Conservation (phyloP, 768 basidiomycete genomes). For the Daedaleopsis nitida region DNA sequence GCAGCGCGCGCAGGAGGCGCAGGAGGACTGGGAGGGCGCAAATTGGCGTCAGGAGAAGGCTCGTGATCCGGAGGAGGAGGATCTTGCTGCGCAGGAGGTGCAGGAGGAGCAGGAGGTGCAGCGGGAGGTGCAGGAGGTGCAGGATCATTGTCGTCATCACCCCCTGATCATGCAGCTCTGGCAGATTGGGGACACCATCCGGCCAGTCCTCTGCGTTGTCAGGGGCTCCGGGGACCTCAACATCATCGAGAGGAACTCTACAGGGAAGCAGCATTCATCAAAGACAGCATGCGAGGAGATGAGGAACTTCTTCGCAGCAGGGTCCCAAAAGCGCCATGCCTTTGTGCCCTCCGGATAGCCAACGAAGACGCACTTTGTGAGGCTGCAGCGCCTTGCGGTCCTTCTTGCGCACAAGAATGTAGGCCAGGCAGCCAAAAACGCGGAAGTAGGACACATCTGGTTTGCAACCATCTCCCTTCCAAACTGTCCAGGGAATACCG, state of each 20-base stretch:
- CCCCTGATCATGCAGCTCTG: constrained; percentile 16
- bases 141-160: constrained; percentile 8
- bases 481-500: background rate
- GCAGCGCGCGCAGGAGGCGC: constrained; percentile 3
- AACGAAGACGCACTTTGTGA: constrained; percentile 38
- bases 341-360: constrained; percentile 3
- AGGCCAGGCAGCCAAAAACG: constrained; percentile 41
- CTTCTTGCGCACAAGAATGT: constrained; percentile 40
- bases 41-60: background rate
- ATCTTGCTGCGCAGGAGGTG: background rate
- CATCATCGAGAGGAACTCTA: constrained; percentile 1
- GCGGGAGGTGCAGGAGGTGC: constrained; percentile 7
- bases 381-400: constrained; percentile 29
- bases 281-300: constrained; percentile 15
- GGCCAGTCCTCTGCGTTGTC: background rate
- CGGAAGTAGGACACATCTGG: constrained; percentile 36
- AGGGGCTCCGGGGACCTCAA: constrained; percentile 2
- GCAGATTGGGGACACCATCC: constrained; percentile 5
- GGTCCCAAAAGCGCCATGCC: constrained; percentile 10
- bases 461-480: constrained; percentile 11
- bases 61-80: background rate
- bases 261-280: constrained; percentile 12
- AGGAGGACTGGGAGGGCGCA: background rate
- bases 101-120: background rate
- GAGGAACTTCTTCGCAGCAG: constrained; percentile 14